These are phyloP conservation scores for Ramaria sp. DNA, from an alignment of 768 basidiomycete genomes.

Conservation along the genomic window DNA sequence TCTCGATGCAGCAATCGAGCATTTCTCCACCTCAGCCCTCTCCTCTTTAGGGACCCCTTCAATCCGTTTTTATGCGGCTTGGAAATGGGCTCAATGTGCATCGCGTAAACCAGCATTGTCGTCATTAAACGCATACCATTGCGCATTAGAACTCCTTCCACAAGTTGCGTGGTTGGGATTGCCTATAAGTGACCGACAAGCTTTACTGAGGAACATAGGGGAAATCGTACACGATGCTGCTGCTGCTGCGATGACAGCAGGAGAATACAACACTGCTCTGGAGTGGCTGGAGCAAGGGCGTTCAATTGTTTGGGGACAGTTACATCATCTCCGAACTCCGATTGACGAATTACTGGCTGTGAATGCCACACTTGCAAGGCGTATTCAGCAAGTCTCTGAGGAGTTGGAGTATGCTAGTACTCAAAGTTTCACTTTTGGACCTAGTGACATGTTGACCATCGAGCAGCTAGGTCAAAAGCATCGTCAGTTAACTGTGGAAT, in stretches of 20 bases:
- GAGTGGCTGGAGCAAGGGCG: constrained; percentile 22
- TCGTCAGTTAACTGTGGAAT: constrained; percentile 9
- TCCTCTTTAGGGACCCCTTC: background rate
- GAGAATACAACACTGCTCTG: constrained; percentile 12
- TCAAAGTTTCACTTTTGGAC: background rate
- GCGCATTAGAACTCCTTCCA: background rate
- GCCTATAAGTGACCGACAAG: background rate
- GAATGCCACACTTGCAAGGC: constrained; percentile 11
- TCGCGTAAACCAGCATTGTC: background rate
- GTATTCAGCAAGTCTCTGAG: background rate
- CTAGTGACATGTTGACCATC: background rate
- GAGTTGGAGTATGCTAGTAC: background rate
- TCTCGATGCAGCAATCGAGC: constrained; percentile 7
- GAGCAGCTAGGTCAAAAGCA: background rate
- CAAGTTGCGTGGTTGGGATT: background rate
- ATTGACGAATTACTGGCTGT: constrained; percentile 15
- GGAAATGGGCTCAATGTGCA: background rate
- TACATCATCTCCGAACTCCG: constrained; percentile 17
- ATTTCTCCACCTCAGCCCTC: background rate
- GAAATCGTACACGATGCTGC: background rate
- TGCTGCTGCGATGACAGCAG: background rate
- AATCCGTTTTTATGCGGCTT: constrained; percentile 3
- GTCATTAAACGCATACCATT: background rate
- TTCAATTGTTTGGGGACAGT: constrained; percentile 19
- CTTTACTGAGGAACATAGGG: background rate